phyloP scores from a whole-genome alignment of 169 alveolate genomes.

The Toxoplasma gondii region DNA sequence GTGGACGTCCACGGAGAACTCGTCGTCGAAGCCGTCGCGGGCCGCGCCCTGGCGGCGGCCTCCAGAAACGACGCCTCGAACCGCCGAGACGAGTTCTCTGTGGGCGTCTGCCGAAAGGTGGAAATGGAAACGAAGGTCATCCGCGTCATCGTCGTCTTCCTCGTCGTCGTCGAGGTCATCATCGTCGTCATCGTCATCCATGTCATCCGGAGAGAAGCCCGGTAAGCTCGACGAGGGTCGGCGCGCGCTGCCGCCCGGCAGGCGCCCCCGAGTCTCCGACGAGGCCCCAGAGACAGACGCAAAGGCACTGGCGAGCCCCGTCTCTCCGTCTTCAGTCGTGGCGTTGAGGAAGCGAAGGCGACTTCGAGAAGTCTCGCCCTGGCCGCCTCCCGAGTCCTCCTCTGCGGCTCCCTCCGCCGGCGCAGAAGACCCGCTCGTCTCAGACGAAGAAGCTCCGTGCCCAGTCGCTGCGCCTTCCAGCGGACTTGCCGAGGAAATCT shows the following conservation, averaged over 20 bases:
- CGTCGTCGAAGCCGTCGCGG: slow-evolving; percentile 16
- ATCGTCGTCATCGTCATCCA: slow-evolving; percentile 1
- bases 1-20: not conserved
- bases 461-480: too few species aligned
- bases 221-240: not conserved
- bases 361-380: not conserved
- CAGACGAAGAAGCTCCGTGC: too few species aligned
- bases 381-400: not conserved
- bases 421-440: not conserved
- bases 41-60: not conserved
- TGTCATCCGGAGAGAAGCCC: not conserved
- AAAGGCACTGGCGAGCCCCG: not conserved
- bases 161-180: not conserved
- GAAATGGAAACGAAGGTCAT: slow-evolving; percentile 22
- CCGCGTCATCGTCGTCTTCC: not conserved
- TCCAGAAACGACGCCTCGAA: not conserved
- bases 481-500: too few species aligned
- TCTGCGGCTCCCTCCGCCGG: not conserved
- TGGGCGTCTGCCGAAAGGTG: slow-evolving; percentile 35
- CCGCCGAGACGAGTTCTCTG: slow-evolving; percentile 2
- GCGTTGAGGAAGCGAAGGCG: not conserved
- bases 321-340: not conserved
- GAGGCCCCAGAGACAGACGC: not conserved
- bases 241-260: slow-evolving; percentile 19
- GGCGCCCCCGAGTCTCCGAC: not conserved